A percentile compares a stretch with the other conserved stretches of the same genome.
Evolutionary conservation across 305 asterid genomes (phyloP).

Genomic region (Fraxinus angustifolia): DNA sequence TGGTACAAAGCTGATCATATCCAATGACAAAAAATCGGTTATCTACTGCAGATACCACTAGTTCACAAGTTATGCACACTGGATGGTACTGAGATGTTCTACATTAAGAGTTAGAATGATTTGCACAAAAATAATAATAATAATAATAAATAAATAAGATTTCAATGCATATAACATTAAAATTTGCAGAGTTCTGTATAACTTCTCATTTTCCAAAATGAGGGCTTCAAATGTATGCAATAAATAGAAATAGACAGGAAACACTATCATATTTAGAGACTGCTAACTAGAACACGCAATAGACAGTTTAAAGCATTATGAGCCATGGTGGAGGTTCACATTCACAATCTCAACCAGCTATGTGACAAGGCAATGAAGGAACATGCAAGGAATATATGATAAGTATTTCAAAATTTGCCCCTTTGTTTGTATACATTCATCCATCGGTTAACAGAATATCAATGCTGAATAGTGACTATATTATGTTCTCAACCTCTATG

Average conservation of each 20-base stretch:
- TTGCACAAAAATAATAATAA: background rate
- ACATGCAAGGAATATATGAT: background rate
- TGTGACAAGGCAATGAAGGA: background rate
- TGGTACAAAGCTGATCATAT: background rate
- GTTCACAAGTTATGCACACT: background rate
- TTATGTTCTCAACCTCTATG: background rate
- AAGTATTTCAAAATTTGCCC: background rate
- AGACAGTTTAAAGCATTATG: background rate
- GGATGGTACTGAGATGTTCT: background rate
- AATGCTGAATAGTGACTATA: background rate
- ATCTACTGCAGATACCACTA: background rate
- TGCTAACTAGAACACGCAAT: background rate
- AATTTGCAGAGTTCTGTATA: background rate
- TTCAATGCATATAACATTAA: background rate
- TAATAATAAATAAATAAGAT: background rate
- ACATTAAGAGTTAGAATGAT: background rate
- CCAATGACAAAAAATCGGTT: background rate
- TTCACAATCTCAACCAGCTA: background rate
- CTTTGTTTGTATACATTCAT: background rate
- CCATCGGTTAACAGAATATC: background rate
- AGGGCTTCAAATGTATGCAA: background rate
- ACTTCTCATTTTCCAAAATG: background rate
- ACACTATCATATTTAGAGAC: background rate
- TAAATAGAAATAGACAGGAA: background rate
- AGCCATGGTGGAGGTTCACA: background rate